These are phyloP conservation scores for Aspergillus awamori DNA, from an alignment of 2,329 filamentous ascomycete genomes.

Conservation along the genomic window DNA sequence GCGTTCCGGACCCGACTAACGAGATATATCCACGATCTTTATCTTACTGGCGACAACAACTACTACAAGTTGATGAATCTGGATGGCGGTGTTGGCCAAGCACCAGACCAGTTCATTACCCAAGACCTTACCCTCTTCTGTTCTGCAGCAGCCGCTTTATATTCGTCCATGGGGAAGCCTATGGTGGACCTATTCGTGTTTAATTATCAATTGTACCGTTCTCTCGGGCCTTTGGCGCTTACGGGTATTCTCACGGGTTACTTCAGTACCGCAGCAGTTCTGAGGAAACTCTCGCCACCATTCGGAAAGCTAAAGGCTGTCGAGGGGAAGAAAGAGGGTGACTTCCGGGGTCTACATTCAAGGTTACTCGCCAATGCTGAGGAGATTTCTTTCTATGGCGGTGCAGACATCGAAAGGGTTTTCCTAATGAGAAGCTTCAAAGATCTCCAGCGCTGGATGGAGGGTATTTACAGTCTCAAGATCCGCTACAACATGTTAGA, in stretches of 20 bases:
- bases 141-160: constrained; percentile 84
- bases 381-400: constrained; percentile 96
- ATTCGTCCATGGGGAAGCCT: constrained; percentile 96
- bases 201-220: constrained; percentile 94
- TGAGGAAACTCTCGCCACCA: constrained; percentile 85
- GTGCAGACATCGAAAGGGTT: constrained; percentile 90
- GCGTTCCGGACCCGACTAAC: constrained; percentile 94
- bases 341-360: constrained; percentile 89
- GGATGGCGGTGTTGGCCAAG: constrained; percentile 88
- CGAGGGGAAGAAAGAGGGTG: constrained; percentile 91
- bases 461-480: constrained; percentile 95
- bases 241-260: constrained; percentile 89
- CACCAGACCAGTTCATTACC: constrained; percentile 95
- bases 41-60: constrained; percentile 90
- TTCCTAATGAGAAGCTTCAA: constrained; percentile 91
- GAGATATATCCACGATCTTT: constrained; percentile 94
- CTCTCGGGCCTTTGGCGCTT: constrained; percentile 83
- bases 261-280: constrained; percentile 86
- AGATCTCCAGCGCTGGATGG: constrained; percentile 95
- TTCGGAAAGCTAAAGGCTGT: constrained; percentile 97
- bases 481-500: constrained; percentile 99
- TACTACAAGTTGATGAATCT: constrained; percentile 95
- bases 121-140: constrained; percentile 97
- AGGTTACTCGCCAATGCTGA: constrained; percentile 95
- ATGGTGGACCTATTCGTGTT: constrained; percentile 97